phyloP scores from a whole-genome alignment of 495 filamentous ascomycete genomes.

The Penicillium steckii region DNA sequence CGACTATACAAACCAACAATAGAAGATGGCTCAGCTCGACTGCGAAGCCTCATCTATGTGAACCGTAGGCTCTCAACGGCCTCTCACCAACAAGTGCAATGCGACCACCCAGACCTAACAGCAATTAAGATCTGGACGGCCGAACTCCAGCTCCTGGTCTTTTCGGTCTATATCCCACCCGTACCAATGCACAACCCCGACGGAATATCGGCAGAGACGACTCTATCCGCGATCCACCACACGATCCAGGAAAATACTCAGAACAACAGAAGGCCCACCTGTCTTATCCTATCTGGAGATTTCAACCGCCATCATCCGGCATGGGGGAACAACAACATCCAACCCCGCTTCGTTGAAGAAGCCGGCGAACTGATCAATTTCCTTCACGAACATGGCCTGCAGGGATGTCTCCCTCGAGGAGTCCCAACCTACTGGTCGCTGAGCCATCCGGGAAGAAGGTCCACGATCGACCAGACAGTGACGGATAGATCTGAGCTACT shows the following conservation, averaged over 20 bases:
- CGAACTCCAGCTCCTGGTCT: not conserved
- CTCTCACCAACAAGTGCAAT: slow-evolving; percentile 18
- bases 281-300: slow-evolving; percentile 4
- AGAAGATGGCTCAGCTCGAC: not conserved
- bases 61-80: slow-evolving; percentile 23
- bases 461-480: slow-evolving; percentile 21
- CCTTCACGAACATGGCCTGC: slow-evolving; percentile 15
- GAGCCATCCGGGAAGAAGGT: slow-evolving; percentile 16
- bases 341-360: slow-evolving; percentile 15
- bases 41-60: slow-evolving; percentile 13
- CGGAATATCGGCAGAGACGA: not conserved
- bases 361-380: slow-evolving; percentile 24
- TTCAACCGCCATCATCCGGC: slow-evolving; percentile 12
- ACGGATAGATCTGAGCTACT: slow-evolving; percentile 12
- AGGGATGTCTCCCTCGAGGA: too few species aligned
- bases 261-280: not conserved
- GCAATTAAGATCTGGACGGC: slow-evolving; percentile 25
- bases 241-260: not conserved
- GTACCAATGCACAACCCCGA: not conserved
- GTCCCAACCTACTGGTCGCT: slow-evolving; percentile 18
- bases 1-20: slow-evolving; percentile 23
- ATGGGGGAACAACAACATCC: slow-evolving; percentile 3
- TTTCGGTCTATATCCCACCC: not conserved
- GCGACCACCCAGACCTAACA: slow-evolving; percentile 21
- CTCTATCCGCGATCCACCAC: not conserved